Base-by-base conservation (phyloP, 83 land plant species). In the Isoetes engelmannii region DNA sequence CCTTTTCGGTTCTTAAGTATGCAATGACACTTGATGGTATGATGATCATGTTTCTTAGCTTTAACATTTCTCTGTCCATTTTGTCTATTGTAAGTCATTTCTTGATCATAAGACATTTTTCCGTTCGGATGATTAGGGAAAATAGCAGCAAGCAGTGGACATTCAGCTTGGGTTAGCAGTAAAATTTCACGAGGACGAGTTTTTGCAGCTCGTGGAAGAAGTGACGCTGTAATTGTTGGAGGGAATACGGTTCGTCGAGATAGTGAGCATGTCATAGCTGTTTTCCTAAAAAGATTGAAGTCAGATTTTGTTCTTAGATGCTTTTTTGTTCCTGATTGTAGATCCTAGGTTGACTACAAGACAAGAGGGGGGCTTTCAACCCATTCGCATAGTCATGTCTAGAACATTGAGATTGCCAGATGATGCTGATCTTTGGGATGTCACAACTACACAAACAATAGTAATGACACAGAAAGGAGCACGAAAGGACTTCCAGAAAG, bases 11-110 rank as follows among this genome's bases (percentile, higher is more conserved):
- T 12, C 19, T 59, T 9, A 59, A 59, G 19, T 59, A 59, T 18
- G 62, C 62, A 1, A 59, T 59, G 62, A 59, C 62, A 59, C 12
- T 59, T 20, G 62, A 59, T 59, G 62, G 62, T 59, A 59, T 12
- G 28, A 10, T 59, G 18, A 18, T 1, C 17, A 51, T 15, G 13
- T 15, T 51, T 15, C 17, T 15, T 51, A 12, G 15, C 55, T 15
- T 51, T 15, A 12, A 12, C 3, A 1, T 51, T 15, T 51, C 55
- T 28, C 0, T 28, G 1, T 28, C 37, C 37, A 59, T 59, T 18
- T 8, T 59, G 62, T 59, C 4, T 59, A 1, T 51, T 12, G 13
- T 51, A 51, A 51, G 13, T 51, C 1, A 17, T 51, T 51, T 51
- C 17, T 51, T 51, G 55, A 0, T 51, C 17, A 3, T 51, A 17